phyloP scores from a whole-genome alignment of 2,329 filamentous ascomycete species.

The Colletotrichum sp. region DNA sequence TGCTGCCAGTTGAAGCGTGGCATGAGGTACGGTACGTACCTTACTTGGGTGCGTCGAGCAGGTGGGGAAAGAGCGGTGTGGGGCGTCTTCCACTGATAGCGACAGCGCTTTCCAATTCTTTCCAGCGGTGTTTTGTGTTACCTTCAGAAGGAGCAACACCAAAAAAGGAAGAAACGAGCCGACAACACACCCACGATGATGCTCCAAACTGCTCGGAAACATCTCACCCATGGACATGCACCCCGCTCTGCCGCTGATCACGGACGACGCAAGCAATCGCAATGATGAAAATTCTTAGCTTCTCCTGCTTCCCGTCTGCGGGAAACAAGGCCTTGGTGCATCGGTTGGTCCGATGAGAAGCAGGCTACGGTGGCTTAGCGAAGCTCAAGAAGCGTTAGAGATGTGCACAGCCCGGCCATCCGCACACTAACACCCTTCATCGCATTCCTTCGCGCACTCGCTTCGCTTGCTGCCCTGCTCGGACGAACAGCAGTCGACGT shows the following conservation, averaged over 20 bases:
- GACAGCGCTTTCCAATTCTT: background rate
- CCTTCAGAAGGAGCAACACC: background rate
- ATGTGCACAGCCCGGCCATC: slow-evolving; percentile 3
- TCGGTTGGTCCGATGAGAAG: slow-evolving; percentile 7
- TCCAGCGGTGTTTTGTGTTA: background rate
- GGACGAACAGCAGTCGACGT: background rate
- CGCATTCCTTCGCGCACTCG: background rate
- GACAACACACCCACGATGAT: background rate
- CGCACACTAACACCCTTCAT: background rate
- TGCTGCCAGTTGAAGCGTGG: background rate
- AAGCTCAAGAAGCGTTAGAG: background rate
- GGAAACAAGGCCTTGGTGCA: background rate
- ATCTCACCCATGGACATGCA: background rate
- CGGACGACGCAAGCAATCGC: background rate
- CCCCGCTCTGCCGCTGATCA: background rate
- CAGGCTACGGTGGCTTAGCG: slow-evolving; percentile 13
- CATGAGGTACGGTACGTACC: background rate
- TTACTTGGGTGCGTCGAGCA: background rate
- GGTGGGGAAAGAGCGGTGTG: background rate
- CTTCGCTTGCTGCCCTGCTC: background rate
- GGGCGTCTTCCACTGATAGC: background rate
- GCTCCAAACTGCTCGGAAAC: background rate
- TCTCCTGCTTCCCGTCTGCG: background rate
- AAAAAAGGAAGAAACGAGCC: background rate
- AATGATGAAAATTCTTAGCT: slow-evolving; percentile 1